Conservation (phyloP, 768 basidiomycete genomes). For the Auriscalpium orientale region DNA sequence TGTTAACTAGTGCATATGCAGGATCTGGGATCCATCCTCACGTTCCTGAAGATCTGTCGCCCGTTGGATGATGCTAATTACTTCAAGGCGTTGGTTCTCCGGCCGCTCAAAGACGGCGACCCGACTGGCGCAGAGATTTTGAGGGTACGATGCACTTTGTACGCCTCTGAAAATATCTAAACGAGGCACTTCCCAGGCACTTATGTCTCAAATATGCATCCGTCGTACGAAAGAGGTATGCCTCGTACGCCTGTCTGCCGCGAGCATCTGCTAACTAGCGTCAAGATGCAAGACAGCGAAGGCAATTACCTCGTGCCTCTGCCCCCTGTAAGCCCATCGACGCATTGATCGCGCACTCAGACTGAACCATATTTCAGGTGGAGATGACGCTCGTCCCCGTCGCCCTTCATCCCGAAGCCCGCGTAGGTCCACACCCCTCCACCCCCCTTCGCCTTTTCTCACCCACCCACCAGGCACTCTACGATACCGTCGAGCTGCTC, state of each 20-base stretch:
- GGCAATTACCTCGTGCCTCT: constrained; percentile 71
- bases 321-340: constrained; percentile 44
- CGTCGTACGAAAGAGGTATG: constrained; percentile 75
- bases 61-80: constrained; percentile 81
- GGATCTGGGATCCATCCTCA: constrained; percentile 84
- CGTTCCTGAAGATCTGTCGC: constrained; percentile 77
- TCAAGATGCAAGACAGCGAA: constrained; percentile 73
- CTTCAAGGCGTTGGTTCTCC: constrained; percentile 70
- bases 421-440: constrained; percentile 30
- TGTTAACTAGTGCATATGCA: constrained; percentile 21
- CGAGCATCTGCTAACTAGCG: not conserved
- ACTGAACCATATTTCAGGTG: not conserved
- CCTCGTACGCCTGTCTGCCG: not conserved
- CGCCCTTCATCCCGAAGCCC: constrained; percentile 51
- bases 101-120: constrained; percentile 68
- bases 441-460: no score
- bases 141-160: constrained; percentile 35
- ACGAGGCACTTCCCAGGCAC: constrained; percentile 34
- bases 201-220: constrained; percentile 75
- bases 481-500: constrained; percentile 58
- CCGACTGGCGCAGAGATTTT: constrained; percentile 63
- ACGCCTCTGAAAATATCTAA: not conserved
- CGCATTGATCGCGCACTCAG: not conserved
- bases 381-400: constrained; percentile 65
- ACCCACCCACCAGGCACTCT: constrained; percentile 38